These are phyloP conservation scores for Tubosaeta brunneosetosa DNA, from an alignment of 768 basidiomycete species.

Conservation along the genomic window DNA sequence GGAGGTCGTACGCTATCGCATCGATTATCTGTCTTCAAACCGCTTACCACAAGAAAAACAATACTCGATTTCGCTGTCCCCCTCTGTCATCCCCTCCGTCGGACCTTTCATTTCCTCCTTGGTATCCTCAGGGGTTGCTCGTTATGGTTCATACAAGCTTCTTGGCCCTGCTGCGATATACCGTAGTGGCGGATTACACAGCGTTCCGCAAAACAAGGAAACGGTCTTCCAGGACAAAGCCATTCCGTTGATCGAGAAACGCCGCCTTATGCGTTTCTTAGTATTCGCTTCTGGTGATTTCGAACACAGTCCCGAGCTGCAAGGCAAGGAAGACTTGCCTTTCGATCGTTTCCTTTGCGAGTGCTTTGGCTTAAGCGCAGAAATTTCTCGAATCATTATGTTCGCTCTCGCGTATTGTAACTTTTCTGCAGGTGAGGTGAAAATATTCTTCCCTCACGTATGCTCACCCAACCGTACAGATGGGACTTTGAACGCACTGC, in stretches of 20 bases:
- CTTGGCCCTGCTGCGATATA: constrained; percentile 68
- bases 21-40: constrained; percentile 39
- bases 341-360: constrained; percentile 63
- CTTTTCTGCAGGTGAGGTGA: constrained; percentile 47
- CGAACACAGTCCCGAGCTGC: constrained; percentile 55
- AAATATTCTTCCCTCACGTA: neutral
- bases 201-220: constrained; percentile 87
- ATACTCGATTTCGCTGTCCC: constrained; percentile 84
- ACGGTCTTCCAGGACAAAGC: constrained; percentile 84
- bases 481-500: constrained; percentile 56
- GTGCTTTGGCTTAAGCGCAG: constrained; percentile 57
- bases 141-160: constrained; percentile 87
- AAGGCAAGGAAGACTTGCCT: constrained; percentile 49
- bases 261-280: constrained; percentile 88
- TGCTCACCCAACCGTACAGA: constrained; percentile 42
- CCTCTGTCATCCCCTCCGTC: constrained; percentile 72
- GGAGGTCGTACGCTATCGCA: constrained; percentile 14
- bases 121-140: constrained; percentile 76
- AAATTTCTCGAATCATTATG: constrained; percentile 56
- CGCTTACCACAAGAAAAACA: constrained; percentile 58
- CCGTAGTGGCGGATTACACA: constrained; percentile 43
- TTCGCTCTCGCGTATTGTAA: constrained; percentile 76
- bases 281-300: constrained; percentile 76
- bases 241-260: constrained; percentile 77
- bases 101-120: constrained; percentile 79